Base-by-base conservation (phyloP, 495 filamentous ascomycete genomes). In the Daldinia decipiens region DNA sequence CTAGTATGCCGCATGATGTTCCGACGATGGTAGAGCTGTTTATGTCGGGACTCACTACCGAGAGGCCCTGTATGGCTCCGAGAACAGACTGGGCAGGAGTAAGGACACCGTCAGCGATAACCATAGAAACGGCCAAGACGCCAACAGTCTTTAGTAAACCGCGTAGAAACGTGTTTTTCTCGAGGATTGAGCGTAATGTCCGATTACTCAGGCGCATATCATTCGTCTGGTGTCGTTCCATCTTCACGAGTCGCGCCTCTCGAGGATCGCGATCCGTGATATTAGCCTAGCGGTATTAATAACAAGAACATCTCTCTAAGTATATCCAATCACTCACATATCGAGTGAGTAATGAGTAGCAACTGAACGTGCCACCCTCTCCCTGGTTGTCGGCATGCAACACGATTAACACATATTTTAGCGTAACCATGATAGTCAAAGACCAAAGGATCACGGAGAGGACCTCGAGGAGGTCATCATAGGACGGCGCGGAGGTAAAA, bases 371-470 rank as follows among this genome's bases (percentile, higher is more conserved):
- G 53, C 91, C 91, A 6, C 91, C 91, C 76, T 93, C 91, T 36
- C 91, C 91, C 62, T 92, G 89, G 74, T 93, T 90, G 78, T 93
- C 91, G 24, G 90, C 90, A 26, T 79, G 80, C 21, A 93, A 81
- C 29, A 93, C 86, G 70, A 93, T 87, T 36, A 90, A 76, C 15
- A 91, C 80, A 67, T 93, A 93, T 77, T 93, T 93, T 62, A 93
- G 74, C 7, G 86, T 91, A 12, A 93, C 90, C 81, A 93, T 90
- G 53, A 93, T 79, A 21, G 87, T 90, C 26, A 93, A 77, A 1
- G 88, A 84, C 91, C 91, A 93, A 31, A 93, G 87, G 53, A 93
- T 87, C 53, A 93, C 82, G 5, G 91, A 93, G 0, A 92, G 81
- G 0, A 87, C 90, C 4, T 91, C 89, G 60, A 93, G 77, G 0